Evolutionary conservation across 306 rosid genomes (phyloP).

Genomic region (Sesbania bispinosa): DNA sequence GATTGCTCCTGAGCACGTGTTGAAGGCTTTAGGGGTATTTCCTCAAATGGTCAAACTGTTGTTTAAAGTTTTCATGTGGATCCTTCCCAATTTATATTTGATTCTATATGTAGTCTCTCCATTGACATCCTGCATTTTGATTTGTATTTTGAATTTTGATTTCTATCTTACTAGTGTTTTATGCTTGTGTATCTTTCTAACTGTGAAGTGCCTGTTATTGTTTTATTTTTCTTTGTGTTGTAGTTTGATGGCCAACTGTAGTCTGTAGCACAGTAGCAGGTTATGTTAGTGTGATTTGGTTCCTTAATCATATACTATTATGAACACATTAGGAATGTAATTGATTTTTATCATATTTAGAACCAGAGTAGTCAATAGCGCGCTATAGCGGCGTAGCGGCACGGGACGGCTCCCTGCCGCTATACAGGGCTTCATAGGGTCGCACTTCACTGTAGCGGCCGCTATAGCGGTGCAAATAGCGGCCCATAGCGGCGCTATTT

Average conservation of each 20-base stretch:
- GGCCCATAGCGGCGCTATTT: no score
- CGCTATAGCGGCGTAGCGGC: no score
- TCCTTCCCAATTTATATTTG: neutral
- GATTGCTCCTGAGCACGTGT: slow-evolving; percentile 94
- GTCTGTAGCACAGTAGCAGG: neutral
- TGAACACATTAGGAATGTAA: neutral
- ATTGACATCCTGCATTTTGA: neutral
- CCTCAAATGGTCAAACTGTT: neutral
- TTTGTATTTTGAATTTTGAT: neutral
- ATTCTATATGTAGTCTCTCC: neutral
- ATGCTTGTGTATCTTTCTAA: neutral
- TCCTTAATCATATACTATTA: neutral
- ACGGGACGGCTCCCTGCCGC: no score
- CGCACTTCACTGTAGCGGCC: no score
- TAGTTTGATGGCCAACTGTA: neutral
- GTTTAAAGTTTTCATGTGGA: neutral
- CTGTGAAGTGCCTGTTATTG: neutral
- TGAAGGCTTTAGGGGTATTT: slow-evolving; percentile 83
- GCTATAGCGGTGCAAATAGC: no score
- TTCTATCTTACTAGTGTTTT: neutral
- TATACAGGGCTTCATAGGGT: no score
- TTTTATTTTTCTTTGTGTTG: neutral
- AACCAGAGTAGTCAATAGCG: no score
- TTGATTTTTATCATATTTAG: neutral
- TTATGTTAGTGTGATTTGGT: neutral